Base-by-base conservation (phyloP, 176 grass and related monocot genomes). In the Juncus inflexus region DNA sequence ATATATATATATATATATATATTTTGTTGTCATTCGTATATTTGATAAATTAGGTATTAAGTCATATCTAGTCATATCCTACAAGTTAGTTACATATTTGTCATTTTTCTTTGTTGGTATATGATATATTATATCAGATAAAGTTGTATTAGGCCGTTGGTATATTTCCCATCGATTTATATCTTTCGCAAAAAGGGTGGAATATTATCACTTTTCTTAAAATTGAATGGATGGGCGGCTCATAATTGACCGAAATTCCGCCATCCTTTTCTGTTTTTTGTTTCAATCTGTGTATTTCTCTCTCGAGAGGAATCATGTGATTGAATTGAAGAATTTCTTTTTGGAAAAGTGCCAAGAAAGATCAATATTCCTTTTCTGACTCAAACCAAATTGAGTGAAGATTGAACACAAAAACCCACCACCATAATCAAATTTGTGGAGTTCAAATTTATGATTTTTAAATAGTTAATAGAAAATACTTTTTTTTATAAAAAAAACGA, bases 31-130 rank as follows among this genome's bases (percentile, higher is more conserved):
- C 13, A 37, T 54, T 52, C 39, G 52, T 53, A 55, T 40, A 13
- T 51, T 51, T 55, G 50, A 9, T n/a, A 52, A 68, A 68, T 3
- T 28, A 28, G 19, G 19, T 28, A 28, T 28, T 28, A 28, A 28
- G 19, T 28, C 19, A 28, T 28, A 28, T 11, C 40, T 9, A 40
- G 53, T 59, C 67, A 10, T 42, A 59, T 71, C 67, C 57, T 59
- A 7, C 67, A 71, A 57, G 67, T 58, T 71, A 71, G 67, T 15
- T 71, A 71, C 67, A 58, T 42, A 59, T 71, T 71, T 71, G 54
- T 12, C 4, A 71, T 58, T 42, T 69, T 52, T 59, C 54, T 57
- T 11, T 42, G 14, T 71, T 71, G 54, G 67, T 58, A 71, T 55
- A 58, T 59, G 14, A 39, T 40, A 12, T 54, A 69, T 40, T 7